Base-by-base conservation (phyloP, 2,329 filamentous ascomycete genomes). In the Neophaeococcomyces mojaviensis region DNA sequence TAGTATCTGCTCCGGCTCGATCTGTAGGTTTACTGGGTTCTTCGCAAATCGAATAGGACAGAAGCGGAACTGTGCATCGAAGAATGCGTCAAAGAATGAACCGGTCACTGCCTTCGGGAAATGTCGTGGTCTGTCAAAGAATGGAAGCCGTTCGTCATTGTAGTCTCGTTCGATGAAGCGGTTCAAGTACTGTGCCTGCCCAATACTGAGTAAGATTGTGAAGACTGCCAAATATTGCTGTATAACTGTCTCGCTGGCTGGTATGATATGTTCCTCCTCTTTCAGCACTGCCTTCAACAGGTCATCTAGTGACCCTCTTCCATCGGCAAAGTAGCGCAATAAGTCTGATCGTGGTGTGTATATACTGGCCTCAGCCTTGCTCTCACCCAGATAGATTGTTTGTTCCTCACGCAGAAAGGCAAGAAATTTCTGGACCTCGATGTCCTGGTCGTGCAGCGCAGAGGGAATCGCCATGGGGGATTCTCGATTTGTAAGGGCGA, bases 41-140 rank as follows among this genome's bases (percentile, higher is more conserved):
- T 49, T 20, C 18, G 49, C 46, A 19, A 63, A 54, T 8, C 44
- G 39, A 4, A 55, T 48, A 4, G 55, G 53, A 43, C 57, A 61
- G 39, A 58, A 60, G 30, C 37, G 52, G 50, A 55, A 59, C 45
- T 63, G 61, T 19, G 48, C 40, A 28, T 58, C 45, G 37, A 55
- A 58, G 49, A 63, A 63, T 8, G 46, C 16, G 13, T 47, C 28
- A n/a, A 59, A 53, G 35, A 60, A 57, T 8, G 46, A 43, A 4
- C 15, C 36, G 20, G 32, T 41, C 30, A 30, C 52, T 49, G 12
- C 41, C 38, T 4, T 33, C 30, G 19, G 55, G 55, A 28, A 57
- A 59, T 8, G 39, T 20, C 30, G 8, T 38, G 13, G 34, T 57
- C 33, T 4, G n/a, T 38, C 36, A 24, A 38, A 38, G 36, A 19